A percentile compares a stretch with the other conserved stretches of the same genome.
These are phyloP conservation scores for Thelonectria discophora DNA, from an alignment of 2,329 filamentous ascomycete species.

Conservation along the genomic window DNA sequence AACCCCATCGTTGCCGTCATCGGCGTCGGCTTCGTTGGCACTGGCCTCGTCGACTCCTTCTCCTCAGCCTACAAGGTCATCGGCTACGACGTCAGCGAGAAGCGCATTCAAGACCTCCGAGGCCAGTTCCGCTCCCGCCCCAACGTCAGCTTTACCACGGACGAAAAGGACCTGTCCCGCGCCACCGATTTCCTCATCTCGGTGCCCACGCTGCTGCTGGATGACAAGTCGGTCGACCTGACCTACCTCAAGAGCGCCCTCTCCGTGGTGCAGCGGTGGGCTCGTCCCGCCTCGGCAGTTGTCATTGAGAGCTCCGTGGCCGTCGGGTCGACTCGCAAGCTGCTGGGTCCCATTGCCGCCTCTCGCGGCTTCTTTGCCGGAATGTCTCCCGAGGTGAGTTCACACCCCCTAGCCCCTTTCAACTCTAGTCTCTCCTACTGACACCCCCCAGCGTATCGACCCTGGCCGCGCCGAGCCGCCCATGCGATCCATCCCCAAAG, in stretches of 20 bases:
- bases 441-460: constrained; percentile 53
- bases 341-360: constrained; percentile 56
- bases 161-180: constrained; percentile 42
- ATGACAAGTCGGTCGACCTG: constrained; percentile 56
- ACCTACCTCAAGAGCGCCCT: constrained; percentile 56
- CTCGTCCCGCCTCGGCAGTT: constrained; percentile 54
- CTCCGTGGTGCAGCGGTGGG: constrained; percentile 51
- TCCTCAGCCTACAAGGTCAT: constrained; percentile 51
- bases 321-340: constrained; percentile 49
- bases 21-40: constrained; percentile 62
- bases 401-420: rapidly evolving
- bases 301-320: constrained; percentile 53
- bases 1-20: constrained; percentile 55
- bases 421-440: background rate
- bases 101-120: constrained; percentile 45
- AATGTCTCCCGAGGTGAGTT: constrained; percentile 54
- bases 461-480: constrained; percentile 56
- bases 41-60: constrained; percentile 56
- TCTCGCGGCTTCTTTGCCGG: constrained; percentile 53
- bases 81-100: constrained; percentile 54
- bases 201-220: constrained; percentile 58
- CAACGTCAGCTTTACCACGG: constrained; percentile 30
- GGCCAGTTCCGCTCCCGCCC: constrained; percentile 37
- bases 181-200: constrained; percentile 62
- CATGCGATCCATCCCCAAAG: constrained; percentile 57